Base-by-base conservation (phyloP, 108 stramenopile species). In the Skeletonema costatum region DNA sequence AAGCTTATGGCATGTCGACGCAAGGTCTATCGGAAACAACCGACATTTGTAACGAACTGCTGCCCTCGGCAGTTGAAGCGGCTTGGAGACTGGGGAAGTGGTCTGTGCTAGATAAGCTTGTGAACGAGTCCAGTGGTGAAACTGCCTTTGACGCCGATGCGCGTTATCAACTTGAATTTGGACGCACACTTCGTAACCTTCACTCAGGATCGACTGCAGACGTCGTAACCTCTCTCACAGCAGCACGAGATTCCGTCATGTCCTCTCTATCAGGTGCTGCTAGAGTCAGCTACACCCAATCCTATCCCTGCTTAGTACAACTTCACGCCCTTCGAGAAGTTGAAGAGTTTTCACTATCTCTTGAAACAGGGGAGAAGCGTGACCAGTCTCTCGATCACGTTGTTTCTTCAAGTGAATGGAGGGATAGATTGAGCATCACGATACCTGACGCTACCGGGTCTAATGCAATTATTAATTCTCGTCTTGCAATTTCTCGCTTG, bases 31-130 rank as follows among this genome's bases (percentile, higher is more conserved):
- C 8, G 61, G 63, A 51, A 32, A 31, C 31, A 32, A 30, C 58
- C 17, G 29, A 39, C 12, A 41, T 77, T 32, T 59, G 59, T 56
- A 44, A 60, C 39, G 78, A 77, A 33, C 66, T 82, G 32, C 64
- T 72, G 32, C 77, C 66, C 75, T 92, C 62, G 74, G 93, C 94
- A 59, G 85, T 87, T 13, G 90, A 97, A 67, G 96, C 96, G 8
- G 89, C 96, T 25, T 94, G 93, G 93, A 86, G 89, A 42, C 87
- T 97, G 36, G 94, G 94, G 17, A 83, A 81, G 42, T 97, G 96
- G 96, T 74, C 86, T 19, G 73, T 76, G 21, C 81, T 96, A 29
- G 85, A 82, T 32, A 44, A 70, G 2, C 64, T 77, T 38, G 72
- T 76, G 8, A 64, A 70, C 35, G 39, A 44, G 46, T 32, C 38